Base-by-base conservation (phyloP, 768 basidiomycete genomes). In the Lentinula sp. region DNA sequence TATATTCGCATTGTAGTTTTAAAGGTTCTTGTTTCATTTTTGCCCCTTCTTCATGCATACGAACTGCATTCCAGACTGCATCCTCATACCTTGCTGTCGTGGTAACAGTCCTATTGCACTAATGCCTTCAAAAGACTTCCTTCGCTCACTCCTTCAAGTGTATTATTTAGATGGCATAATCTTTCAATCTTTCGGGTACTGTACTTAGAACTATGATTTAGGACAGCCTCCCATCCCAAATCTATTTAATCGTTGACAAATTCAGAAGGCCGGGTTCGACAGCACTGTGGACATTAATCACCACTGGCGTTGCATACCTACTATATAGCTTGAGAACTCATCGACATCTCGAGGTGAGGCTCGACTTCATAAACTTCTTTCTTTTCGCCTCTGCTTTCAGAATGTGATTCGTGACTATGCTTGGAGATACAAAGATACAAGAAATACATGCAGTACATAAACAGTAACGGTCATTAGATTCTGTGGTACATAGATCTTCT, bases 1-100 rank as follows among this genome's bases (percentile, higher is more conserved):
- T 59, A 21, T 35, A 54, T 54, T 54, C 32, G 59, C 59, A 50
- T 40, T 60, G 59, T 60, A 60, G 18, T 59, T 59, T 42, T 51
- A 52, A 7, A 52, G 6, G 31, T 40, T 15, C 21, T 28, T 21
- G 4, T 18, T 39, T 11, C 21, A 40, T n/a, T 43, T 45, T 56
- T 16, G 10, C 13, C 23, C 10, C 15, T 39, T 56, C 31, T 55
- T 37, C 32, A 37, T 28, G 28, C 53, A 54, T n/a, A 54, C 23
- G 34, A 13, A 34, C 34, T 37, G 53, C 35, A 54, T 13, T 39
- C 16, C 32, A 18, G 21, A 48, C 46, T 23, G 21, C 9, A 46
- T 15, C 0, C 42, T 51, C 23, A 28, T 51, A 43, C 42, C 42
- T 43, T 43, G 42, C 42, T 43, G 42, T 1, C 42, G 5, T 43